Percentiles rank a stretch among this genome's conserved stretches.
These are phyloP conservation scores for Backusella psychrophila DNA, from an alignment of 192 early-diverging fungal species.

Conservation along the genomic window DNA sequence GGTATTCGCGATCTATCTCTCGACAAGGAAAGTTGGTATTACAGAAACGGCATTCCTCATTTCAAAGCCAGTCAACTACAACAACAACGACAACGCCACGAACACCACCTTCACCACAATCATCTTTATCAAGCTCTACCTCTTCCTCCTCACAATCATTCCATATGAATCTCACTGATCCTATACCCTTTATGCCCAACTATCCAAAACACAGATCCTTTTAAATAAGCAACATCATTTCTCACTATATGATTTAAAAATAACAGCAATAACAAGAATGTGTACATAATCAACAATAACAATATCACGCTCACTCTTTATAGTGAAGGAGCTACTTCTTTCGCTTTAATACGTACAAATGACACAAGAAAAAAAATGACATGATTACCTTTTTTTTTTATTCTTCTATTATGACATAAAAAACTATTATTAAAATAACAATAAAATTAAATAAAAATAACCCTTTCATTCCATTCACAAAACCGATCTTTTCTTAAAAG, in stretches of 20 bases:
- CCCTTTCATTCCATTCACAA: neutral
- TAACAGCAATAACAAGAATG: neutral
- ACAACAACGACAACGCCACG: neutral
- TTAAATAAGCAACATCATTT: neutral
- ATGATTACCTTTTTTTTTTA: neutral
- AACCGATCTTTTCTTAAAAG: neutral
- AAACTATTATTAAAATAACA: neutral
- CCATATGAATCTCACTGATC: neutral
- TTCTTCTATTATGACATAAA: neutral
- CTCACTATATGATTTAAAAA: neutral
- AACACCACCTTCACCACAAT: neutral
- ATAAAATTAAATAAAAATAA: constrained; percentile 1
- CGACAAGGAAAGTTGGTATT: constrained; percentile 20
- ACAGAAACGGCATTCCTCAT: constrained; percentile 9
- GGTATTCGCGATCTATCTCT: constrained; percentile 34
- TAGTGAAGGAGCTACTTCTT: neutral
- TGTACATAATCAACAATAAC: constrained; percentile 1
- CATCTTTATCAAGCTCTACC: neutral
- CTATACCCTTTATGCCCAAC: neutral
- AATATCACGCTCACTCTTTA: neutral
- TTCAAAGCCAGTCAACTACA: constrained; percentile 9
- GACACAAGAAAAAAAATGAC: neutral
- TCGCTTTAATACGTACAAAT: neutral
- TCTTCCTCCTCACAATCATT: neutral
- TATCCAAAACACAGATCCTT: neutral